Conservation (phyloP, 164 flowering plant genomes). For the Cinnamomum chago region DNA sequence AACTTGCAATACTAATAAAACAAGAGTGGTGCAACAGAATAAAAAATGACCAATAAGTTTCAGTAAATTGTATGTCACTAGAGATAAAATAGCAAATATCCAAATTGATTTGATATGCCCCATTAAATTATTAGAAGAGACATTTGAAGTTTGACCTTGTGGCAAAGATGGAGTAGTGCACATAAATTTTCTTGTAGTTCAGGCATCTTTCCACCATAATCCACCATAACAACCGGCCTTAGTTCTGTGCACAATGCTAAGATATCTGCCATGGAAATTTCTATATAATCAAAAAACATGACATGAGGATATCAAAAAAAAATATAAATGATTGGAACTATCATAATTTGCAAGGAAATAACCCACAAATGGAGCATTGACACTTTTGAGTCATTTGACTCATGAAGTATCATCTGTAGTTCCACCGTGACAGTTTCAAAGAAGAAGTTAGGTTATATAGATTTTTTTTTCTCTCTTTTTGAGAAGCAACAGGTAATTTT, state of each 20-base stretch:
- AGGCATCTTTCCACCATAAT: slow-evolving; percentile 97
- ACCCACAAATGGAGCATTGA: background rate
- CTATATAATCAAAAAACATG: background rate
- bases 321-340: background rate
- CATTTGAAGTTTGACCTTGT: slow-evolving; percentile 42
- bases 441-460: background rate
- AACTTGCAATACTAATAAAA: background rate
- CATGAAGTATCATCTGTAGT: background rate
- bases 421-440: background rate
- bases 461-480: too few species aligned
- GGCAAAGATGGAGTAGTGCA: slow-evolving; percentile 40
- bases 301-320: background rate
- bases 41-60: background rate
- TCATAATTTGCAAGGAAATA: background rate
- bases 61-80: background rate
- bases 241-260: slow-evolving; percentile 72
- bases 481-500: background rate
- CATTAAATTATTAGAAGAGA: background rate
- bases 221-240: slow-evolving; percentile 92
- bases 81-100: background rate
- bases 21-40: background rate
- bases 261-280: slow-evolving; percentile 50
- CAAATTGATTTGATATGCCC: slow-evolving; percentile 1
- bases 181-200: slow-evolving; percentile 65
- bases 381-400: background rate